These are phyloP conservation scores for Diplodia mutila DNA, from an alignment of 2,329 filamentous ascomycete species.

Conservation along the genomic window DNA sequence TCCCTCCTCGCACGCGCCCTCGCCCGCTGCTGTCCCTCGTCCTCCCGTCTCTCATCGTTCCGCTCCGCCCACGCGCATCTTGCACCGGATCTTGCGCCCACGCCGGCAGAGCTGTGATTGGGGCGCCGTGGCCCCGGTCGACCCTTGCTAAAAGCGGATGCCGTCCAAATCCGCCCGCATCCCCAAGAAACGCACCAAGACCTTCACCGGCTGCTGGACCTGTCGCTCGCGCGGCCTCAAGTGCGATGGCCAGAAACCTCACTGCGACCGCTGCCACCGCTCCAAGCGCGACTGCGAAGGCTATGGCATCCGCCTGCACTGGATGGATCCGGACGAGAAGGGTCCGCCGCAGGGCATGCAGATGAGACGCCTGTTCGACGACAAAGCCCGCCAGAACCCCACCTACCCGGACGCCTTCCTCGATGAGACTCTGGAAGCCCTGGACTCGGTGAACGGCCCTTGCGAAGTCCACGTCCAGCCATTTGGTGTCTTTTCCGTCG, in stretches of 20 bases:
- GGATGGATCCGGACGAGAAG: conserved; percentile 2
- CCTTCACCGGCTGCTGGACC: conserved; percentile 46
- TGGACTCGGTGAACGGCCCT: conserved; percentile 4
- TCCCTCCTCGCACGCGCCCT: not conserved
- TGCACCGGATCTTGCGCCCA: not conserved
- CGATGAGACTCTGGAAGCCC: not conserved
- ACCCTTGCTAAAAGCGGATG: not conserved
- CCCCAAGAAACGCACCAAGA: conserved; percentile 33
- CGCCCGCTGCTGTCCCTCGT: not conserved
- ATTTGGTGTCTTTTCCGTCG: conserved; percentile 16
- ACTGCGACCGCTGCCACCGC: conserved; percentile 40
- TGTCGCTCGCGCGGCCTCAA: conserved; percentile 47
- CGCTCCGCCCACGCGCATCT: not conserved
- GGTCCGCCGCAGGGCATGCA: conserved; percentile 6
- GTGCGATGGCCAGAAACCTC: conserved; percentile 46
- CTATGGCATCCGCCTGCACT: conserved; percentile 22
- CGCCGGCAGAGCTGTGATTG: not conserved
- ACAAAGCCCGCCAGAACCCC: conserved; percentile 17
- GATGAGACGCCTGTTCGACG: conserved; percentile 23
- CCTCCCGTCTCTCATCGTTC: not conserved
- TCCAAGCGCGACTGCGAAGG: conserved; percentile 18
- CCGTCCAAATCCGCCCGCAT: conserved; percentile 1
- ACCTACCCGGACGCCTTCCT: conserved; percentile 4
- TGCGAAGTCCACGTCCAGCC: conserved; percentile 5
- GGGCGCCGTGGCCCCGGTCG: not conserved